Conservation (phyloP, 495 filamentous ascomycete species). For the Xylaria bambusicola region DNA sequence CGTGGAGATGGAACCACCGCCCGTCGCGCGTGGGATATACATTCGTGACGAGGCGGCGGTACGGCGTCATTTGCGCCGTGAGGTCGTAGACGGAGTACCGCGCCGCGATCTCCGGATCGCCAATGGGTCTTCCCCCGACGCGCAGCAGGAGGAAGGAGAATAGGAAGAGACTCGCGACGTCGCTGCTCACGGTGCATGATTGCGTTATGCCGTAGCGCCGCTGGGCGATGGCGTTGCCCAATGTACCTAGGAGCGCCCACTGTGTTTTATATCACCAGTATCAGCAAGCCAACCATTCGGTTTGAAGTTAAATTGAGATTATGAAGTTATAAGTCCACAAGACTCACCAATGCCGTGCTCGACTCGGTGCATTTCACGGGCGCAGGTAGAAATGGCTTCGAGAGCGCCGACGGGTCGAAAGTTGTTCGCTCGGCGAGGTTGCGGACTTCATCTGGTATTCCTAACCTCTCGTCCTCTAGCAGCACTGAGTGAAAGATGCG, state of each 20-base stretch:
- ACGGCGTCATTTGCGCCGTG: constrained; percentile 26
- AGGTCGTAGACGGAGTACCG: constrained; percentile 29
- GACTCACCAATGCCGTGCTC: constrained; percentile 26
- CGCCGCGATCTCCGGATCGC: constrained; percentile 20
- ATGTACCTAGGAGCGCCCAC: constrained; percentile 31
- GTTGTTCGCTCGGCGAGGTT: constrained; percentile 22
- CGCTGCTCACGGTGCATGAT: constrained; percentile 33
- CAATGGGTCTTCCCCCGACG: constrained; percentile 25
- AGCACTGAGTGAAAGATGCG: constrained; percentile 29
- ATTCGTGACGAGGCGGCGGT: constrained; percentile 45
- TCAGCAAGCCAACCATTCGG: background rate
- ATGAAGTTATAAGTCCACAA: background rate
- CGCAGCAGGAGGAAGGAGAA: constrained; percentile 28
- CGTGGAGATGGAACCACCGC: constrained; percentile 56
- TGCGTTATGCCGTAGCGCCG: constrained; percentile 25
- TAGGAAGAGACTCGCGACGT: constrained; percentile 35
- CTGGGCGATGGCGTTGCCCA: constrained; percentile 29
- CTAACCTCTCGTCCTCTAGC: constrained; percentile 24
- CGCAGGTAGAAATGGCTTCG: constrained; percentile 27
- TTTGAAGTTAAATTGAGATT: background rate
- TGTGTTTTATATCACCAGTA: background rate
- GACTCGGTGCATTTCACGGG: constrained; percentile 34
- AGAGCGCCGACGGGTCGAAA: constrained; percentile 24
- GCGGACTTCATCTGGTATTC: constrained; percentile 23
- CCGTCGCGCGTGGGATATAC: constrained; percentile 56